Base-by-base conservation (phyloP, 345 rosid genomes). In the Murraya koenigii region DNA sequence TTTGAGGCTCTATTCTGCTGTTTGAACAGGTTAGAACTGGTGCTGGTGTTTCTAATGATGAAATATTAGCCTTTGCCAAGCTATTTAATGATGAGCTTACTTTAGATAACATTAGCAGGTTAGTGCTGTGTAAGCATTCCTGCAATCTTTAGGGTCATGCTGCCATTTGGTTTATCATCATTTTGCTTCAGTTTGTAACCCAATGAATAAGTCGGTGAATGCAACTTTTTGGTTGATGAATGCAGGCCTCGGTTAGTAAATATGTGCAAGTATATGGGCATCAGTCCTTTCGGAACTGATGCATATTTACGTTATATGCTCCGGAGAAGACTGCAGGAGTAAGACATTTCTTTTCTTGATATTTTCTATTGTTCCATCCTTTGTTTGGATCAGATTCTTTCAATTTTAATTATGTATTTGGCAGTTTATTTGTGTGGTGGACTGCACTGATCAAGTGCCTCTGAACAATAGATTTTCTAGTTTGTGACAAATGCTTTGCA, bases 251-350 rank as follows among this genome's bases (percentile, higher is more conserved):
- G 98, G 52, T 79, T 95, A 67, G 98, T 95, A 81, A 95, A 89
- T 83, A 95, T 95, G 98, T 95, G 98, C 90, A 93, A 93, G 78
- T 95, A 95, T 85, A 95, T 95, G 98, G 98, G 98, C 82, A 89
- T 93, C 80, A 92, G 90, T 74, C 98, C 98, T 61, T 93, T 80
- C 56, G 98, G 98, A 78, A 95, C 98, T 64, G 98, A 93, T 85
- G 97, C 97, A 70, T 92, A 95, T 83, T 82, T 95, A 65, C 98
- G 98, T 13, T 93, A 81, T 82, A 93, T 92, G 98, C 98, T 95
- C 79, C 91, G 98, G 77, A 89, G 80, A 86, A 90, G 98, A 87
- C 80, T 95, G 59, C 94, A 90, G 74, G 90, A 91, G 98, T 93
- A 90, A 87, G 93, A 86, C 66, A 25, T 55, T 68, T 32, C 59